phyloP scores from a whole-genome alignment of 1,284 basidiomycete genomes.

The Peniophora sp. region DNA sequence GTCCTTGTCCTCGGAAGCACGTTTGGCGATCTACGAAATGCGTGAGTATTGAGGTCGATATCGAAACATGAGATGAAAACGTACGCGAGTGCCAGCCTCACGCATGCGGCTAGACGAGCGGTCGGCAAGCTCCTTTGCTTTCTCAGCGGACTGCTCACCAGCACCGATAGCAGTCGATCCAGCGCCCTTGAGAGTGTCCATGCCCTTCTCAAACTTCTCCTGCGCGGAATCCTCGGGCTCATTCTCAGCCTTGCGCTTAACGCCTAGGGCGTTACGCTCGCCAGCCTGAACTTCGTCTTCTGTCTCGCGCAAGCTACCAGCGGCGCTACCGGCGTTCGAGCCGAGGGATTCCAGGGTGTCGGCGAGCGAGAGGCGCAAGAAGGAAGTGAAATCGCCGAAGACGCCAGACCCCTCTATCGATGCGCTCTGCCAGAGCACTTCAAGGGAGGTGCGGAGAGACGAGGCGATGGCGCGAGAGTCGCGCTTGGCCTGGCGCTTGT shows the following conservation, averaged over 20 bases:
- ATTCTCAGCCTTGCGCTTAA: slow-evolving; percentile 40
- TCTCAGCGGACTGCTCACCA: slow-evolving; percentile 32
- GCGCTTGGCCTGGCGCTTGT: slow-evolving; percentile 34
- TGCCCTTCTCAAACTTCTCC: slow-evolving; percentile 51
- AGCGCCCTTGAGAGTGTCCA: slow-evolving; percentile 51
- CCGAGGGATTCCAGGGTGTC: slow-evolving; percentile 54
- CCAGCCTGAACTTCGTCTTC: slow-evolving; percentile 53
- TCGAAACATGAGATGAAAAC: slow-evolving; percentile 9
- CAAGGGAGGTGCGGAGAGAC: slow-evolving; percentile 40
- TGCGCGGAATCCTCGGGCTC: slow-evolving; percentile 32
- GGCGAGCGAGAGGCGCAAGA: slow-evolving; percentile 51
- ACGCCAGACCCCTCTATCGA: slow-evolving; percentile 44
- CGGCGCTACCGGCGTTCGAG: slow-evolving; percentile 36
- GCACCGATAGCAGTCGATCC: slow-evolving; percentile 50
- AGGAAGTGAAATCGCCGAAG: slow-evolving; percentile 54
- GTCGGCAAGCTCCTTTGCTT: slow-evolving; percentile 34
- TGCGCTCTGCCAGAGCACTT: slow-evolving; percentile 43
- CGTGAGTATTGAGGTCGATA: not conserved
- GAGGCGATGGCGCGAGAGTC: slow-evolving; percentile 42
- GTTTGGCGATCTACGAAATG: slow-evolving; percentile 45
- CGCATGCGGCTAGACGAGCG: slow-evolving; percentile 32
- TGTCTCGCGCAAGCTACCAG: slow-evolving; percentile 40
- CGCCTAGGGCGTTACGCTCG: slow-evolving; percentile 45
- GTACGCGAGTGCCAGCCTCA: slow-evolving; percentile 45
- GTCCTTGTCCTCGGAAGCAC: slow-evolving; percentile 47